Evolutionary conservation across 2,329 filamentous ascomycete species (phyloP), one percentile per base, ranked within the genome.

Genomic region (Sclerotinia nivalis): DNA sequence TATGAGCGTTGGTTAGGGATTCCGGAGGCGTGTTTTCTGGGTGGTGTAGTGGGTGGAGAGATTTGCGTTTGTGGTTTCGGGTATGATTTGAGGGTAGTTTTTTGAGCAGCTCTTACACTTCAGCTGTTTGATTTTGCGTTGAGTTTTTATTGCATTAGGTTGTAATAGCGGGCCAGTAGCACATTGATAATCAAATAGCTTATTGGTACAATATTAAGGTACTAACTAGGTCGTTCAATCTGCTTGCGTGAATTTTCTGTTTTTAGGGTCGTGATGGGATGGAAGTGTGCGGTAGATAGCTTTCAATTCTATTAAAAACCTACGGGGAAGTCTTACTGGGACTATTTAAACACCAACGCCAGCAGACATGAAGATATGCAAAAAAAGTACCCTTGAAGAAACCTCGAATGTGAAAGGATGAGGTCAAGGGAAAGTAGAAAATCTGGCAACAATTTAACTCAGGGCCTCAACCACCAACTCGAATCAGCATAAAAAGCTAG

Each of bases 31-130:
- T 5, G 34, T 49, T 12, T 13, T 15, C n/a, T 28, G 28, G 13
- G n/a, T 28, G 20, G 12, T 2, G 28, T 60, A 13, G 2, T 13
- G 4, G 18, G 2, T 22, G 2, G 40, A 8, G n/a, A 47, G 8
- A 28, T 45, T 28, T 31, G n/a, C 8, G 25, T 13, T 22, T 47
- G 25, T 31, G 40, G 7, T 37, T 40, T 18, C 7, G 1, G 55
- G 55, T 0, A 7, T 20, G 18, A 0, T 6, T 47, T 47, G 6
- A 9, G 4, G 2, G 18, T 10, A 47, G 2, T 22, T 1, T 22
- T 58, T n/a, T 7, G 2, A 18, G 18, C 25, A n/a, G 25, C 12
- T 34, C 10, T n/a, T 31, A 31, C 20, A 3, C 12, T 15, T 20
- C 52, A 55, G 52, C 25, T 1, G 5, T 15, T 8, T 6, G 8